These are phyloP conservation scores for Dillenia suffruticosa DNA, from an alignment of 164 flowering plant species.

Conservation along the genomic window DNA sequence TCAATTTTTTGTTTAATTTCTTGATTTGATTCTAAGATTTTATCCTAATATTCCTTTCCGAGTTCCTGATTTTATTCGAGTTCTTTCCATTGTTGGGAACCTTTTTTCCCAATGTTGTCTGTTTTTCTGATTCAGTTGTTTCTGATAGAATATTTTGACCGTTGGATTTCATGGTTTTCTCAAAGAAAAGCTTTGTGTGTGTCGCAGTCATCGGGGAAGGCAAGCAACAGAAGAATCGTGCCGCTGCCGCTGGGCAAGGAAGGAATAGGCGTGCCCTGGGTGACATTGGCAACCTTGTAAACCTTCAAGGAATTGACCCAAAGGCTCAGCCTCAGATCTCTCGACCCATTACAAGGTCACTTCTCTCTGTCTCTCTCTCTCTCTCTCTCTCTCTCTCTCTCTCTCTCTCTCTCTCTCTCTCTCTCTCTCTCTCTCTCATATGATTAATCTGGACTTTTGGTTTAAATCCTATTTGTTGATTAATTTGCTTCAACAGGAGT, in stretches of 20 bases:
- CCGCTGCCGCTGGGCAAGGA: slow-evolving; percentile 24
- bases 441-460: neutral
- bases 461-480: neutral
- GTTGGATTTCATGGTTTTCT: neutral
- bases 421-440: neutral
- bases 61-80: neutral
- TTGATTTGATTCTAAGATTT: neutral
- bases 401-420: slow-evolving; percentile 2
- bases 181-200: slow-evolving; percentile 17
- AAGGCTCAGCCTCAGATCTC: slow-evolving; percentile 41
- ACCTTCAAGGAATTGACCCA: slow-evolving; percentile 35
- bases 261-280: slow-evolving; percentile 68
- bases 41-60: neutral
- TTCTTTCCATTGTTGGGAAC: neutral
- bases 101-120: neutral
- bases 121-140: neutral
- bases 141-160: no score
- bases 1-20: neutral
- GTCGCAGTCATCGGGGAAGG: slow-evolving; percentile 42
- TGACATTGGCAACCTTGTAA: slow-evolving; percentile 74
- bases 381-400: slow-evolving; percentile 1
- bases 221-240: slow-evolving; percentile 47
- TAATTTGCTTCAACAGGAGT: slow-evolving; percentile 33
- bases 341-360: slow-evolving; percentile 77
- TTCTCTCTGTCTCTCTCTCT: slow-evolving; percentile 1